Evolutionary conservation across 108 stramenopile genomes (phyloP), one percentile per base, ranked within the genome.

Genomic region (Schizochytrium sp.): DNA sequence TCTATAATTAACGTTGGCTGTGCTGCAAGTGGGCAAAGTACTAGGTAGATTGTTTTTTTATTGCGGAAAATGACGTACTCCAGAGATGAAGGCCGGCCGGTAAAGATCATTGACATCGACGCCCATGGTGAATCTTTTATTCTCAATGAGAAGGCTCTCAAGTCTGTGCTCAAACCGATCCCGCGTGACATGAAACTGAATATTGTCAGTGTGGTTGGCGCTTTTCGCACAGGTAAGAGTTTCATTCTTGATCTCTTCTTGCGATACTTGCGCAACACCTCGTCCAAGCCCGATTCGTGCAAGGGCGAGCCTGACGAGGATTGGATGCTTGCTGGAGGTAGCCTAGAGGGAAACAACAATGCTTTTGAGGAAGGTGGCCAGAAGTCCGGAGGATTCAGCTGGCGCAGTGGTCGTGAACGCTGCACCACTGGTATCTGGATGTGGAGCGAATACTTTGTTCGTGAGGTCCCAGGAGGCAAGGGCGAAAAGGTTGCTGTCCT

Each of bases 351-450:
- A 58, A 72, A 88, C 88, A 40, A 72, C 44, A 91, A 91, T 55
- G 45, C 58, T 46, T 47, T 41, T 49, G 83, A 56, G 2, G 87
- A 28, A 3, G 2, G 28, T 7, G 88, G 72, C 8, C 40, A 55
- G 17, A 17, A 3, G 3, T n/a, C 64, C 42, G 73, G 45, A 41
- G 92, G 94, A 59, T 99, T 99, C 91, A 93, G 96, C 69, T 99
- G 99, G 99, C 87, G 96, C 40, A 98, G 97, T 41, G 99, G 99
- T 19, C 91, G 91, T 53, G 97, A 97, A 57, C 94, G 98, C 42
- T 95, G 97, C 91, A 99, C 98, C 47, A 98, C 98, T 4, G 99
- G 99, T 46, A 99, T 99, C 89, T 99, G 98, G 98, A 96, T 99
- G 95, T 99, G 99, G 99, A 96, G 93, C 88, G 96, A 98, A 72